Conservation (phyloP, 148 eudicot species). For the Euryodendron excelsum region DNA sequence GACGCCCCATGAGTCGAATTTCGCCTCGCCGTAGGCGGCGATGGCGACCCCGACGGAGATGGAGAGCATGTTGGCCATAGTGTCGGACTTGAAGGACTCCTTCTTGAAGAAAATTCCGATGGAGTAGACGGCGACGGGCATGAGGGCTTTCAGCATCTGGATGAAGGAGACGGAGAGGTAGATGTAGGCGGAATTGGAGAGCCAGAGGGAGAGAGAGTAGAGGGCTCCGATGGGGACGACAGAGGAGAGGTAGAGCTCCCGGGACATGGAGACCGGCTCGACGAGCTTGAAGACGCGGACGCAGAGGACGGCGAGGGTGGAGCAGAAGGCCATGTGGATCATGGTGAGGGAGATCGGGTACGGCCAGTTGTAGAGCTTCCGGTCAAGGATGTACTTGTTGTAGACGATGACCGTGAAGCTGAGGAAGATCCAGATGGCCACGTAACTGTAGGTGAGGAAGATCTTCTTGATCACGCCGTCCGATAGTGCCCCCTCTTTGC, state of each 20-base stretch:
- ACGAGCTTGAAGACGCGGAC: constrained; percentile 28
- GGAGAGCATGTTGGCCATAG: constrained; percentile 30
- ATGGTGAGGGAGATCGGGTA: constrained; percentile 31
- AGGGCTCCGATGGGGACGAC: constrained; percentile 33
- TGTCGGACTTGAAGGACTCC: constrained; percentile 16
- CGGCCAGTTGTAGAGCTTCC: constrained; percentile 32
- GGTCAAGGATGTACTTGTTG: constrained; percentile 34
- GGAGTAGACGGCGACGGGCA: constrained; percentile 32
- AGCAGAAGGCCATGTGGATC: constrained; percentile 34
- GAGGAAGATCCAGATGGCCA: constrained; percentile 36
- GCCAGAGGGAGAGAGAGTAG: constrained; percentile 32
- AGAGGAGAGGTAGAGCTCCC: constrained; percentile 25
- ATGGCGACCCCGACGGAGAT: constrained; percentile 38
- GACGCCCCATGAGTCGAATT: constrained; percentile 32
- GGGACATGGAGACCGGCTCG: constrained; percentile 26
- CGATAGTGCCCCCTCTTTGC: constrained; percentile 26
- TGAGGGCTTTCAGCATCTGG: constrained; percentile 31
- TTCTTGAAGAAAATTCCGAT: constrained; percentile 19
- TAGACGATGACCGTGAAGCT: constrained; percentile 28
- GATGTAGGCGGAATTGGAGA: constrained; percentile 32
- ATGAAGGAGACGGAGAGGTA: constrained; percentile 27
- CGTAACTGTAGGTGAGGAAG: constrained; percentile 32
- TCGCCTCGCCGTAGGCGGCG: constrained; percentile 38
- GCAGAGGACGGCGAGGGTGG: constrained; percentile 23
- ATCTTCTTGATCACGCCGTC: constrained; percentile 28